A percentile compares a stretch with the other conserved stretches of the same genome.
Conservation (phyloP, 257 asterid species). For the Ilex asprella region DNA sequence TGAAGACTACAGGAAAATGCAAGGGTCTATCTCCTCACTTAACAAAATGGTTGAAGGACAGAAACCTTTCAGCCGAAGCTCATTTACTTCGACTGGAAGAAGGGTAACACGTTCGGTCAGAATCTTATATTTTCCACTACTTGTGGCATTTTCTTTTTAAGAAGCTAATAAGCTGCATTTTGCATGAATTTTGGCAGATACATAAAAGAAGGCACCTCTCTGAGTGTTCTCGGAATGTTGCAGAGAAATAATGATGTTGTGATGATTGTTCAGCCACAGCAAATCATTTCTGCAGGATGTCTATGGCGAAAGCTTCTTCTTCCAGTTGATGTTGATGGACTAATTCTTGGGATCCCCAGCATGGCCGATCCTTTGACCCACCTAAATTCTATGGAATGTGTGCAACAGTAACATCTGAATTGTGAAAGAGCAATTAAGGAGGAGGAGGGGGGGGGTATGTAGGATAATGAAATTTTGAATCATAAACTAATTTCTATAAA, state of each 20-base stretch:
- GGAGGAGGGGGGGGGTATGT: not conserved
- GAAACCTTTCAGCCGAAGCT: conserved; percentile 35
- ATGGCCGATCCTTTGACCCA: not conserved
- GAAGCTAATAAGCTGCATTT: not conserved
- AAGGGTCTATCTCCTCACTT: conserved; percentile 25
- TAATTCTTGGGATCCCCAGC: conserved; percentile 20
- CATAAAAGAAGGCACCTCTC: conserved; percentile 25
- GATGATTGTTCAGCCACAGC: conserved; percentile 28
- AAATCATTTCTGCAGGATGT: conserved; percentile 32
- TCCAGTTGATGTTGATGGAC: conserved; percentile 35
- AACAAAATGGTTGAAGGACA: conserved; percentile 34
- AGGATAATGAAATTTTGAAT: not conserved
- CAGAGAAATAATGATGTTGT: conserved; percentile 11
- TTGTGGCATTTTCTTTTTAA: not conserved
- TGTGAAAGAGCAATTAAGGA: not conserved
- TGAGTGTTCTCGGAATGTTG: conserved; percentile 30
- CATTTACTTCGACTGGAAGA: conserved; percentile 30
- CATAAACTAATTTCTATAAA: too few species aligned
- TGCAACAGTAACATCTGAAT: not conserved
- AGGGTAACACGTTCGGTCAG: conserved; percentile 22
- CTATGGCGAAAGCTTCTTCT: conserved; percentile 31
- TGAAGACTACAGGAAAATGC: conserved; percentile 28
- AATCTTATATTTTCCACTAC: not conserved
- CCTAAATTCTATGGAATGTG: not conserved
- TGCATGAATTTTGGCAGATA: conserved; percentile 19